Evolutionary conservation across 306 rosid genomes (phyloP).

Genomic region (Cajanus cajan): DNA sequence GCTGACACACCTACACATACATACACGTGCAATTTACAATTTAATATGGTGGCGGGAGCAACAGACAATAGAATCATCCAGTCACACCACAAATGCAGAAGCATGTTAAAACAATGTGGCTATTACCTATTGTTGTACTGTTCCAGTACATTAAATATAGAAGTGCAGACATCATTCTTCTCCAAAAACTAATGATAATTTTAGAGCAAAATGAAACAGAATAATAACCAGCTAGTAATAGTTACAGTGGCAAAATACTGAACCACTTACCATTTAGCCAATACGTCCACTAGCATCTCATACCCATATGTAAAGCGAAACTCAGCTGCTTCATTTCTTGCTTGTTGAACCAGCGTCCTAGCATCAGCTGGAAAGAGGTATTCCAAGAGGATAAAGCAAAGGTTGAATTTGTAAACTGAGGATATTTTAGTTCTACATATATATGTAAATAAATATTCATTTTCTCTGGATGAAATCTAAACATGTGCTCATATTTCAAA

Average conservation of each 20-base stretch:
- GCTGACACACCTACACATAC: too few species aligned
- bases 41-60: too few species aligned
- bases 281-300: slow-evolving; percentile 92
- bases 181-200: background rate
- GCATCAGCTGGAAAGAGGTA: slow-evolving; percentile 81
- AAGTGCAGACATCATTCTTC: background rate
- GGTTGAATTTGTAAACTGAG: background rate
- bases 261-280: slow-evolving; percentile 71
- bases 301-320: slow-evolving; percentile 86
- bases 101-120: too few species aligned
- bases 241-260: background rate
- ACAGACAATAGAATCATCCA: too few species aligned
- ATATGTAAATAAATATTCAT: background rate
- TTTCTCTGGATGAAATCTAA: slow-evolving; percentile 3
- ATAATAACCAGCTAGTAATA: background rate
- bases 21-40: too few species aligned
- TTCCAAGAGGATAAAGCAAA: slow-evolving; percentile 27
- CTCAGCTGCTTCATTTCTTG: slow-evolving; percentile 98
- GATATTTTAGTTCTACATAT: too few species aligned
- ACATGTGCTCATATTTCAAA: slow-evolving; percentile 3
- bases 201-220: slow-evolving; percentile 7
- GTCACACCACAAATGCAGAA: too few species aligned
- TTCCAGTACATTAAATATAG: background rate
- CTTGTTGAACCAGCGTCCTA: slow-evolving; percentile 92
- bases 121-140: background rate